Evolutionary conservation across 2,329 filamentous ascomycete species (phyloP), one percentile per base, ranked within the genome.

Genomic region (Colletotrichum horii): DNA sequence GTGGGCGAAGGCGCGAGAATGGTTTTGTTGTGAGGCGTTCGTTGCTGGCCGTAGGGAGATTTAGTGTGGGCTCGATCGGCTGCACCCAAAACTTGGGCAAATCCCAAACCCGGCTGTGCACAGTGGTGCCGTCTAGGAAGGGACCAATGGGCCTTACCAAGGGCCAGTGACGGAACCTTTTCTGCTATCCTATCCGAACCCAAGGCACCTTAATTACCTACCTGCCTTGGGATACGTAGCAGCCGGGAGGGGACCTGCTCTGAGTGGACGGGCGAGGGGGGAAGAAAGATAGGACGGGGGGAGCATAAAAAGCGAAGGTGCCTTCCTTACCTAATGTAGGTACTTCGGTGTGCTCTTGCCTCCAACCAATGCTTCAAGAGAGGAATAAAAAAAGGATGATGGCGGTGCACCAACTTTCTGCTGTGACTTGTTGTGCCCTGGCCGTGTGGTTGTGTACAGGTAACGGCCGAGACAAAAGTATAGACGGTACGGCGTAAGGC

Each of bases 41-140:
- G 66, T 55, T 71, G 74, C 71, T 74, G 74, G 71, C 71, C 70
- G 74, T 76, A 71, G 74, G 74, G 71, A 76, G 74, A 76, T 76
- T 76, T 76, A 75, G 74, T 76, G 74, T 74, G 74, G 74, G 71
- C 74, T 76, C 61, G 71, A 75, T 71, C 71, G 66, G 74, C 71
- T 74, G 52, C 74, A 75, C 60, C 74, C 71, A 76, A 75, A 75
- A 56, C 60, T 58, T 56, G 66, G 52, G 74, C 61, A 28, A 69
- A 71, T 62, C 58, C 74, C 66, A 66, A 64, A 60, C 70, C 70
- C 26, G 74, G 58, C 70, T 74, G 64, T 43, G 65, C 64, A 60
- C 66, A 38, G 64, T 52, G 48, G 55, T 61, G 58, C 38, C 32
- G 32, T 74, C 38, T 43, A 48, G 34, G 36, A 12, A 34, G 30